Base-by-base conservation (phyloP, 371 early-diverging fungal genomes). In the Mucor circinelloides region DNA sequence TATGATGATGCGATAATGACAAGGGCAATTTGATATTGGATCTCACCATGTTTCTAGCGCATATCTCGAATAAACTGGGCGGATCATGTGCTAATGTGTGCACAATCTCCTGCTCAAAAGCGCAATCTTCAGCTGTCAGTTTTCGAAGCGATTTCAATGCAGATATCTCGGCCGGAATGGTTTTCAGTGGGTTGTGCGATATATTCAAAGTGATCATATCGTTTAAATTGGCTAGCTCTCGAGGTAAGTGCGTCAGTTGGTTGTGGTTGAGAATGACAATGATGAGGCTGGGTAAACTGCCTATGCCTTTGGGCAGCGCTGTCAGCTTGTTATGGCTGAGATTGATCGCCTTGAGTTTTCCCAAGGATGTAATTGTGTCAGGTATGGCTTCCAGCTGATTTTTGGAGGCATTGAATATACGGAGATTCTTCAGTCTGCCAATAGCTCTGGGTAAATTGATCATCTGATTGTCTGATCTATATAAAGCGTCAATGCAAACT, bases 11-110 rank as follows among this genome's bases (percentile, higher is more conserved):
- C 10, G 87, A 72, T 10, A 89, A 69, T 65, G 78, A 68, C 27
- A 74, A 58, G 1, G 85, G 87, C 23, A 94, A 72, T 4, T 83
- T 76, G 6, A 92, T 69, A 48, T 89, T 86, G 2, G 83, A 75
- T n/a, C 89, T 85, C 9, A 92, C 87, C 44, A 94, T 82, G 19
- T 87, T 78, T 54, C 96, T 84, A 0, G 94, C 91, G 48, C 93
- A 91, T 8, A 90, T 70, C 76, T 96, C 96, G 59, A 89, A 79
- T 17, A 95, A 77, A 2, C 88, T 86, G 32, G 85, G 90, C 63
- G 60, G 88, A 67, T 72, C 79, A 62, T 75, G 71, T 28, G 68
- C 44, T 32, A 82, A 48, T 15, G 68, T 38, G 64, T 73, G 42
- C 30, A 23, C 63, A 79, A 74, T 77, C 48, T 77, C 77, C 3